Evolutionary conservation across 805 yeast species (phyloP).

Genomic region (Pichia heedii): DNA sequence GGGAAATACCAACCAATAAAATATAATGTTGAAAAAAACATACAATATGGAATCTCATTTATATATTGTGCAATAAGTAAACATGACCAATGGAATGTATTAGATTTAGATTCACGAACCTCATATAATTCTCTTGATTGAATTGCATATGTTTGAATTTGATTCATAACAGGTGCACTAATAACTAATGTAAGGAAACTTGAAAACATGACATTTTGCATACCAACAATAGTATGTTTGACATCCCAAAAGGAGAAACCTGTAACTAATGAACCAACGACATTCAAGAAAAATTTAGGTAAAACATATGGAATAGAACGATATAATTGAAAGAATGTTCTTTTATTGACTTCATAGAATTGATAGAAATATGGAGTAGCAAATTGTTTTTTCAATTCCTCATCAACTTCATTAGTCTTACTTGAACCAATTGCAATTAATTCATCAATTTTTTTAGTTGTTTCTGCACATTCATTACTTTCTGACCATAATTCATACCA

Average conservation of each 20-base stretch:
- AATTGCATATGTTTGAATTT: slow-evolving; percentile 52
- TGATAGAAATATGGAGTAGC: slow-evolving; percentile 40
- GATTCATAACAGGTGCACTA: slow-evolving; percentile 53
- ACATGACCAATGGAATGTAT: slow-evolving; percentile 65
- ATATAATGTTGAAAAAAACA: slow-evolving; percentile 40
- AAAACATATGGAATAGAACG: slow-evolving; percentile 41
- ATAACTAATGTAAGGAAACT: slow-evolving; percentile 46
- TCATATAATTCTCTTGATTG: slow-evolving; percentile 55
- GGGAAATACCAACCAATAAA: slow-evolving; percentile 32
- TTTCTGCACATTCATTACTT: slow-evolving; percentile 20
- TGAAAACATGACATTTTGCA: slow-evolving; percentile 51
- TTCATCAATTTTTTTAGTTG: slow-evolving; percentile 24
- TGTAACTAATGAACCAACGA: slow-evolving; percentile 35
- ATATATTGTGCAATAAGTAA: slow-evolving; percentile 44
- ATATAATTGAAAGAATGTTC: slow-evolving; percentile 37
- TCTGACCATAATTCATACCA: slow-evolving; percentile 57
- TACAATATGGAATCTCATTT: slow-evolving; percentile 54
- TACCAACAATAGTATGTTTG: slow-evolving; percentile 40
- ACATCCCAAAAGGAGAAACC: slow-evolving; percentile 59
- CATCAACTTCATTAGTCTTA: slow-evolving; percentile 7
- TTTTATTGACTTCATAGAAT: slow-evolving; percentile 26
- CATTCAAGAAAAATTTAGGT: slow-evolving; percentile 35
- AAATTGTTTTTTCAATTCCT: slow-evolving; percentile 19
- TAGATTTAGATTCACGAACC: slow-evolving; percentile 61
- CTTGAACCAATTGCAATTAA: slow-evolving; percentile 15